Percentiles rank a stretch among this genome's conserved stretches.
phyloP scores from a whole-genome alignment of 257 asterid species.

The Solanum commersonii region DNA sequence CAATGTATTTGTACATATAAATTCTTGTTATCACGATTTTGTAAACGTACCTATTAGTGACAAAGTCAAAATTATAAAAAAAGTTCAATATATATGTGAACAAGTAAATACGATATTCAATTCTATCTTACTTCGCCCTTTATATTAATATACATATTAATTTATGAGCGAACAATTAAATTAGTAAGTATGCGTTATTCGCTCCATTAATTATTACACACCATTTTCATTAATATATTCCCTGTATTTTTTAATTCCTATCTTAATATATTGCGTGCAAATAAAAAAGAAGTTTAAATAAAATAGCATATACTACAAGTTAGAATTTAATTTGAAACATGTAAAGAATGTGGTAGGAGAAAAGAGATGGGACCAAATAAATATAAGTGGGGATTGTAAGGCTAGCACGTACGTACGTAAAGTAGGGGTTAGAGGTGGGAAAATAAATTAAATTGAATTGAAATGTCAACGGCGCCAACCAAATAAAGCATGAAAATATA shows the following conservation, averaged over 20 bases:
- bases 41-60: neutral
- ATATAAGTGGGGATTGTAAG: neutral
- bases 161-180: neutral
- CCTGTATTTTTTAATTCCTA: neutral
- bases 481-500: neutral
- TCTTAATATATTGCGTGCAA: neutral
- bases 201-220: neutral
- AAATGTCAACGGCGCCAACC: neutral
- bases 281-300: too few species aligned
- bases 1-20: neutral
- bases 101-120: too few species aligned
- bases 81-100: too few species aligned
- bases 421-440: neutral
- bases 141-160: too few species aligned
- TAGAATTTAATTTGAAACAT: neutral
- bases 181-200: neutral
- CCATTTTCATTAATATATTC: neutral
- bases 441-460: neutral
- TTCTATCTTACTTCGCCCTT: too few species aligned
- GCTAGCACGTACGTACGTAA: neutral
- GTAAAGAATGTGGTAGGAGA: neutral
- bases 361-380: neutral
- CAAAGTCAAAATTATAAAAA: too few species aligned
- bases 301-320: neutral
- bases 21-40: neutral